Conservation (phyloP, 2,329 filamentous ascomycete species). For the Talaromyces sp. region DNA sequence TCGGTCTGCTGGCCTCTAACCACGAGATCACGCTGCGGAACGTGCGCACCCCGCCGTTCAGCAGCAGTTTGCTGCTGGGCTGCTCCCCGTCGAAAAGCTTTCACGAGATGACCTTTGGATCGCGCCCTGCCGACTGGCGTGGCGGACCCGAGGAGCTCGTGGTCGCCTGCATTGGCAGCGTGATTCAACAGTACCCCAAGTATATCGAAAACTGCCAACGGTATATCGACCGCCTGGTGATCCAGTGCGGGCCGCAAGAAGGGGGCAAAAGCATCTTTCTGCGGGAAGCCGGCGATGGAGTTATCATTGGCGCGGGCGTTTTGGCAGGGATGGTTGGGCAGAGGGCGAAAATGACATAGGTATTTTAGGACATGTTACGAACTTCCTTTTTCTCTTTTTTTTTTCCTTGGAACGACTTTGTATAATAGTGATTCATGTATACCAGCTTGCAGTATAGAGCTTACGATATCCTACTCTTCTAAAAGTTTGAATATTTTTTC, state of each 20-base stretch:
- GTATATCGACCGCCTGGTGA: slow-evolving; percentile 53
- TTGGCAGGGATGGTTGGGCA: slow-evolving; percentile 37
- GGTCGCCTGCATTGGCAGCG: slow-evolving; percentile 70
- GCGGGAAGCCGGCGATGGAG: slow-evolving; percentile 43
- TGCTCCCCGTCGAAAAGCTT: slow-evolving; percentile 10
- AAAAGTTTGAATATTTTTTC: background rate
- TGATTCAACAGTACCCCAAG: slow-evolving; percentile 67
- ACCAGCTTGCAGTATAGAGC: background rate
- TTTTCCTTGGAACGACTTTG: background rate
- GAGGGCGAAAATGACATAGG: background rate
- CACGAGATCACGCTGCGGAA: slow-evolving; percentile 9
- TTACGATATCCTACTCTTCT: background rate
- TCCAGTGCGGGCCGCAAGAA: slow-evolving; percentile 28
- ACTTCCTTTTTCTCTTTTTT: no score
- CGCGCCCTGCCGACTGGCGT: slow-evolving; percentile 1
- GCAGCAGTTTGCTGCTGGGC: slow-evolving; percentile 1
- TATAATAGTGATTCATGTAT: background rate
- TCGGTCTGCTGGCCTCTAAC: slow-evolving; percentile 10
- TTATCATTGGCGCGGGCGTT: slow-evolving; percentile 46
- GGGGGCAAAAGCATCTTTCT: slow-evolving; percentile 42
- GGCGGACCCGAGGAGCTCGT: slow-evolving; percentile 11
- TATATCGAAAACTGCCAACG: slow-evolving; percentile 61
- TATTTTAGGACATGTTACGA: no score
- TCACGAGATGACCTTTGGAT: slow-evolving; percentile 10
- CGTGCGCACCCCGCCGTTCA: background rate